Evolutionary conservation across 768 basidiomycete species (phyloP), one percentile per base, ranked within the genome.

Genomic region (Tephrocybe sp.): DNA sequence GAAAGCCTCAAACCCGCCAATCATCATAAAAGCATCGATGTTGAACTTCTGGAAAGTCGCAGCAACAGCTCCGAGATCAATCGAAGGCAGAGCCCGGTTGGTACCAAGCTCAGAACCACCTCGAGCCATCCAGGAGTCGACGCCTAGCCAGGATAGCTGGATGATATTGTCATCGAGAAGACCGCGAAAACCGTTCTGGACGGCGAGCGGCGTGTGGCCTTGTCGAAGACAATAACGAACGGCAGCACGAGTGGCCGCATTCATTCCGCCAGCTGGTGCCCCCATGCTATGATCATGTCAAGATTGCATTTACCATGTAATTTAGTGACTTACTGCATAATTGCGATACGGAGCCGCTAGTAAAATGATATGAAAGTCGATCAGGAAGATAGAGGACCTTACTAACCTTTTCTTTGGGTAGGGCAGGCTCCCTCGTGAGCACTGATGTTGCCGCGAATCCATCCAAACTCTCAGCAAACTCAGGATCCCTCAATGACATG

Each of bases 21-120:
- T 89, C 65, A 99, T 77, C 60, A 98, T 66, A 38, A 99, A 64
- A 2, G 75, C 89, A 54, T 98, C 79, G 54, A 98, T 70, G 27
- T 72, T 68, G 65, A 90, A 85, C 59, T 92, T 70, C 69, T 98
- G 94, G 79, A 99, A 92, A 61, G 92, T 90, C 36, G 92, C 74
- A 4, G 97, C 97, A 34, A 98, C 78, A 9, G 82, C 82, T 1
- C 94, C 96, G 36, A 98, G 80, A 67, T 98, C 92, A 41, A 82
- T 69, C 39, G 87, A 87, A 16, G 97, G 97, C 36, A 93, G 72
- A 9, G 82, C 78, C 41, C 97, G 89, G 73, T 98, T 98, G 25
- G 97, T 98, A 16, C 97, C 97, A 13, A 99, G 84, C 67, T 99
- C 97, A 21, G 95, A 98, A 9, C 97, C 97, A 51, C 97, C 97